Percentiles rank a stretch among this genome's conserved stretches.
Evolutionary conservation across 1,139 yeast genomes (phyloP).

Genomic region (Hyphopichia pseudoburtonii): DNA sequence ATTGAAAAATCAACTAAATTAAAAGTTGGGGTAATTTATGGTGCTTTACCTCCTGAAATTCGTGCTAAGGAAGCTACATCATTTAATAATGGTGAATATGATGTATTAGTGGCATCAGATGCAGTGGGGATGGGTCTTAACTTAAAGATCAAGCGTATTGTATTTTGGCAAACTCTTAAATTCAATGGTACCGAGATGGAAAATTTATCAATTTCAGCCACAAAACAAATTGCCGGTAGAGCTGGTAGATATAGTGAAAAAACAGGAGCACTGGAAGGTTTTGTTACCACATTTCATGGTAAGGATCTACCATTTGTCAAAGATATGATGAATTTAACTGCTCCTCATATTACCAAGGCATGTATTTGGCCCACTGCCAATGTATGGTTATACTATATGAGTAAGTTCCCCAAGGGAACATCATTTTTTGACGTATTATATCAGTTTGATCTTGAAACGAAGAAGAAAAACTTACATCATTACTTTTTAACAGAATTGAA

Average conservation of each 20-base stretch:
- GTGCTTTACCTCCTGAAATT: slow-evolving; percentile 95
- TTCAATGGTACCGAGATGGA: slow-evolving; percentile 62
- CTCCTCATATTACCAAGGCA: slow-evolving; percentile 51
- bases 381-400: slow-evolving; percentile 58
- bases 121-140: slow-evolving; percentile 98
- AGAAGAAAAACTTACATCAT: slow-evolving; percentile 13
- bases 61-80: slow-evolving; percentile 78
- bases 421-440: slow-evolving; percentile 45
- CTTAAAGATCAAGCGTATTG: slow-evolving; percentile 73
- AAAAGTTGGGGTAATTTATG: slow-evolving; percentile 88
- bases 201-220: slow-evolving; percentile 58
- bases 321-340: slow-evolving; percentile 46
- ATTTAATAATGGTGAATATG: slow-evolving; percentile 75
- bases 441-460: slow-evolving; percentile 44
- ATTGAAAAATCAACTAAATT: slow-evolving; percentile 62
- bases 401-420: slow-evolving; percentile 52
- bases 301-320: slow-evolving; percentile 45
- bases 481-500: slow-evolving; percentile 47
- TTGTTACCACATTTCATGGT: slow-evolving; percentile 54
- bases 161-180: slow-evolving; percentile 68
- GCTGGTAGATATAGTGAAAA: slow-evolving; percentile 74
- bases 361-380: slow-evolving; percentile 70
- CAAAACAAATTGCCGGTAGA: slow-evolving; percentile 93
- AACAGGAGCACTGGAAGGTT: slow-evolving; percentile 51
- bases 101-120: slow-evolving; percentile 87